phyloP scores from a whole-genome alignment of 176 grass and related monocot genomes.

The Oryza longistaminata region DNA sequence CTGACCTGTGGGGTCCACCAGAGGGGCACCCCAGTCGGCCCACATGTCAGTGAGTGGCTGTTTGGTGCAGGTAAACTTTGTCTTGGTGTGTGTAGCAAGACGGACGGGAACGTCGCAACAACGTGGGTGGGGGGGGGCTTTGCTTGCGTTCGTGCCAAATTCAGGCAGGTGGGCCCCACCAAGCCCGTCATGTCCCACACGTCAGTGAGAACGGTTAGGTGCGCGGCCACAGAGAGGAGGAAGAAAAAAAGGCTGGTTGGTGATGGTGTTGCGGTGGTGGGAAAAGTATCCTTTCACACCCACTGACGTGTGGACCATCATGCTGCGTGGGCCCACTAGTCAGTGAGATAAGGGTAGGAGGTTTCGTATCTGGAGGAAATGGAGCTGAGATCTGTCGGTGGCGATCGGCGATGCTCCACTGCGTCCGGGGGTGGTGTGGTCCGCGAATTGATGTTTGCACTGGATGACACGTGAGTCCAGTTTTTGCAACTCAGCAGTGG shows the following conservation, averaged over 20 bases:
- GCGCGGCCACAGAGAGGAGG: background rate
- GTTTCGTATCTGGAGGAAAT: background rate
- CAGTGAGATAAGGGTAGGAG: fast-evolving
- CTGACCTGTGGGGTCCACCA: background rate
- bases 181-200: background rate
- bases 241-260: background rate
- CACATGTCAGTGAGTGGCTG: background rate
- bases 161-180: conserved; percentile 17
- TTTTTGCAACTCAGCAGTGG: background rate
- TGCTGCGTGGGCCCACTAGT: fast-evolving
- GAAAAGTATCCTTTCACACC: fast-evolving
- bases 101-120: conserved; percentile 27
- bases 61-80: fast-evolving
- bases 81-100: background rate
- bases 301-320: background rate
- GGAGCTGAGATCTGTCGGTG: conserved; percentile 20
- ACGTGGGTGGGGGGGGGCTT: background rate
- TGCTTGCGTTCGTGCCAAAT: conserved; percentile 49
- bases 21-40: fast-evolving
- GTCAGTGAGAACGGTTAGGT: background rate
- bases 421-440: background rate
- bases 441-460: background rate
- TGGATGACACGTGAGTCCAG: background rate
- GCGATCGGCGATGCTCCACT: background rate
- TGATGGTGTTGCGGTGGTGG: background rate